Evolutionary conservation across 371 early-diverging fungal genomes (phyloP), one percentile per base, ranked within the genome.

Genomic region (Mucor saturninus): DNA sequence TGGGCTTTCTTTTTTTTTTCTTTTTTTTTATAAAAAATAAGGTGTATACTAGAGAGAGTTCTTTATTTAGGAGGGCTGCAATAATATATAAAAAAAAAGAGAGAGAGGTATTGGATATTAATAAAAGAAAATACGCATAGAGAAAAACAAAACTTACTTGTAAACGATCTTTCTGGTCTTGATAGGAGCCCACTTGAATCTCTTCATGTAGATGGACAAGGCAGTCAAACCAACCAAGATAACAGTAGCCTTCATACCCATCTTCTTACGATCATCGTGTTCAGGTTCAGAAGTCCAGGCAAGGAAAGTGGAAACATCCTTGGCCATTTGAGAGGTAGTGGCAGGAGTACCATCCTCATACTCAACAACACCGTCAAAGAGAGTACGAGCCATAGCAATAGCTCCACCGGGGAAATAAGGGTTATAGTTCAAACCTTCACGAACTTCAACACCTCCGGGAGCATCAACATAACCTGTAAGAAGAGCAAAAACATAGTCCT

Each of bases 331-430:
- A 28, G 97, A 95, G 42, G 98, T 90, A 26, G 94, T 96, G 69
- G 96, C 96, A 59, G 97, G 96, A n/a, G 98, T 97, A 35, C 86
- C 98, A 76, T 98, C 98, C 65, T 98, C 98, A 73, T 93, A 98
- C 68, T 98, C 98, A 39, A 97, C 95, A 46, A 96, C 80, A 56
- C 93, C 98, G 65, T 98, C 98, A 78, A 88, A 97, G 43, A 98
- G 72, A 59, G 90, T 84, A 71, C 93, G 93, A 49, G 98, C 98
- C 98, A 98, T 98, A 69, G 92, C 89, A 83, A 98, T 98, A 61
- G 98, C 94, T 68, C 98, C 98, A 65, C 98, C 98, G 29, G 97
- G 98, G 94, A 98, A 98, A 86, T 98, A 98, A 49, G 96, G 95
- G 87, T 98, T 98, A 86, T 95, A 97, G 89, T 96, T 91, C 49